Percentiles rank a stretch among this genome's conserved stretches.
These are phyloP conservation scores for Breviolum minutum DNA, from an alignment of 73 alveolate genomes.

Conservation along the genomic window DNA sequence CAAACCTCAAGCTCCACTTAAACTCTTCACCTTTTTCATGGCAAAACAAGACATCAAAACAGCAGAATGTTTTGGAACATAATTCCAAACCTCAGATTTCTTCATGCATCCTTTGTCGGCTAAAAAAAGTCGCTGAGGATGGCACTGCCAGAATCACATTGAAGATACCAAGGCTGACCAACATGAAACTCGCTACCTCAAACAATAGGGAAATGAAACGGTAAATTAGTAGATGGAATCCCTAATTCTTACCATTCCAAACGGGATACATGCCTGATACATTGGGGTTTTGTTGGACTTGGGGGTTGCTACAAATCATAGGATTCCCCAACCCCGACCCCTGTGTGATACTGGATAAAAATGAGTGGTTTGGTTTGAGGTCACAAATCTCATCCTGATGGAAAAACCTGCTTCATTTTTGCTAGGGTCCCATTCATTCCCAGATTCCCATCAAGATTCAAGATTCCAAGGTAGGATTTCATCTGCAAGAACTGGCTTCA, in stretches of 20 bases:
- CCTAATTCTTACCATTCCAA: too few relatives aligned
- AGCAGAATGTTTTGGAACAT: background rate
- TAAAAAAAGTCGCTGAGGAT: background rate
- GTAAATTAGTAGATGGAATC: background rate
- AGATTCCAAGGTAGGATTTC: too few relatives aligned
- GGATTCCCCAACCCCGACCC: too few relatives aligned
- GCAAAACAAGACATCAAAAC: background rate
- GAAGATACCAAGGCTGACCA: slow-evolving; percentile 46
- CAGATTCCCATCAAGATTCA: too few relatives aligned
- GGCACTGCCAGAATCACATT: slow-evolving; percentile 54
- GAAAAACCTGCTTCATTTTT: too few relatives aligned
- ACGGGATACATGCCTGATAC: too few relatives aligned
- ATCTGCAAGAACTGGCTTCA: too few relatives aligned
- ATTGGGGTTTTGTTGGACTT: too few relatives aligned
- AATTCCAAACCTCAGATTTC: background rate
- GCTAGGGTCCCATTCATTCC: too few relatives aligned
- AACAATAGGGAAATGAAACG: background rate
- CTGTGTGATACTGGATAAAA: too few relatives aligned
- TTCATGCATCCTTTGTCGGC: background rate
- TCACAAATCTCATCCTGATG: too few relatives aligned
- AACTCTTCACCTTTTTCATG: background rate
- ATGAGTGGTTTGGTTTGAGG: too few relatives aligned
- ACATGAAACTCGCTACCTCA: slow-evolving; percentile 38
- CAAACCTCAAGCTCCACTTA: background rate
- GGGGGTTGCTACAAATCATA: background rate